These are phyloP conservation scores for Podospora fimiseda DNA, from an alignment of 495 filamentous ascomycete species.

Conservation along the genomic window DNA sequence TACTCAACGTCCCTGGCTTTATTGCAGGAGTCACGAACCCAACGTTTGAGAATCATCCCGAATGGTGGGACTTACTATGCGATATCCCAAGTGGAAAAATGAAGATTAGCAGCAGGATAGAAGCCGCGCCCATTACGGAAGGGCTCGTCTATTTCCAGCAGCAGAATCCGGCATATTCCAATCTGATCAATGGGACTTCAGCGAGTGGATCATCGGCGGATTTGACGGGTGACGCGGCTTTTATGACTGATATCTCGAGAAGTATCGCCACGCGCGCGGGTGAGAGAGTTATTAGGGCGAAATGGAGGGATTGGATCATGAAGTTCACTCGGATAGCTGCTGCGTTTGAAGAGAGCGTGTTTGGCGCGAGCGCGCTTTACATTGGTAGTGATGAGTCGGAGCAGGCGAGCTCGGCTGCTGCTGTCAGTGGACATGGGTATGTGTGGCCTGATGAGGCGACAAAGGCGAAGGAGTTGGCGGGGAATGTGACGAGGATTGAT, in stretches of 20 bases:
- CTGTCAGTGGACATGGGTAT: conserved; percentile 65
- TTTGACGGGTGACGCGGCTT: conserved; percentile 79
- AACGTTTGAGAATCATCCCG: conserved; percentile 85
- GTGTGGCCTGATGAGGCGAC: conserved; percentile 82
- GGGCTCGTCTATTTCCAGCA: conserved; percentile 81
- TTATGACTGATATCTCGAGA: conserved; percentile 77
- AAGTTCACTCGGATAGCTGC: conserved; percentile 89
- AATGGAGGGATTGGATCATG: conserved; percentile 83
- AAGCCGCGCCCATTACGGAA: conserved; percentile 69
- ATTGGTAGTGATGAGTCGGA: conserved; percentile 61
- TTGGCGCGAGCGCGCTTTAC: conserved; percentile 84
- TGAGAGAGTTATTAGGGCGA: conserved; percentile 81
- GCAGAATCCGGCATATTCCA: conserved; percentile 55
- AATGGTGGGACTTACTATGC: conserved; percentile 98
- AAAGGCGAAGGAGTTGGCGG: conserved; percentile 79
- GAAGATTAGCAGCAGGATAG: conserved; percentile 82
- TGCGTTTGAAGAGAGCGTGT: conserved; percentile 91
- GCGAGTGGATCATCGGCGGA: conserved; percentile 40
- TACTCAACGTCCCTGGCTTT: conserved; percentile 92
- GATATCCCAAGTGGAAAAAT: conserved; percentile 88
- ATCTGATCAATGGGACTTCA: conserved; percentile 38
- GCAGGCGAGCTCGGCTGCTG: conserved; percentile 90
- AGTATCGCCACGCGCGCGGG: conserved; percentile 83
- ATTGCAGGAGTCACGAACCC: conserved; percentile 98
- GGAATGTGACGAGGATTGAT: conserved; percentile 85